Conservation (phyloP, 116 monocot species). For the Phalaenopsis hybrid region DNA sequence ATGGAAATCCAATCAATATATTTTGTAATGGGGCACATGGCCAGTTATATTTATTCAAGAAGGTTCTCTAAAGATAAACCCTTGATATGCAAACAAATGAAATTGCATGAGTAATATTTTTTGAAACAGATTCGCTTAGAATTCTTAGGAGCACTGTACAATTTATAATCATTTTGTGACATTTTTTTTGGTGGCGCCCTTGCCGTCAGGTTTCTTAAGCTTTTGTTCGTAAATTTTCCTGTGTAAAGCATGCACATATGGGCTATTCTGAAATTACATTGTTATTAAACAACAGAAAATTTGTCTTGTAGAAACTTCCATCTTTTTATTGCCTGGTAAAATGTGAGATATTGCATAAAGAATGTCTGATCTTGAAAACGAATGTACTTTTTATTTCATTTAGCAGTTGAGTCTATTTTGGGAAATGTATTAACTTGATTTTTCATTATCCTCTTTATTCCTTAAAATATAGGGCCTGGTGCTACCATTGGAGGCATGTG, state of each 20-base stretch:
- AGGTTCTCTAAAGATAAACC: too few relatives aligned
- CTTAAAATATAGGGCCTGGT: constrained; percentile 67
- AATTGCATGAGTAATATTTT: too few relatives aligned
- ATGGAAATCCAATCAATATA: too few relatives aligned
- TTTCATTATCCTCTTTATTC: constrained; percentile 4
- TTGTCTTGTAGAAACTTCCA: not conserved
- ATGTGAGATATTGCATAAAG: not conserved
- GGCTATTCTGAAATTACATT: not conserved
- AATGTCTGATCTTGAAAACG: not conserved
- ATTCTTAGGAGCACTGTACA: not conserved
- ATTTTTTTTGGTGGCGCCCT: not conserved
- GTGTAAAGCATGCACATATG: not conserved
- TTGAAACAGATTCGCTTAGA: not conserved
- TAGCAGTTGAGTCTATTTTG: not conserved
- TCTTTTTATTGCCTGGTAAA: constrained; percentile 2
- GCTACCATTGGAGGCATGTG: constrained; percentile 99
- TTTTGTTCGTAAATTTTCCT: not conserved
- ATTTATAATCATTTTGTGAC: not conserved
- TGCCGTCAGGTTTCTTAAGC: not conserved
- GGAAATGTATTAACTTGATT: not conserved
- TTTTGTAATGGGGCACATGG: too few relatives aligned
- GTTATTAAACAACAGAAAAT: not conserved
- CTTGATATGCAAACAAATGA: too few relatives aligned
- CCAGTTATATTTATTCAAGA: too few relatives aligned
- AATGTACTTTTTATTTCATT: not conserved